Conservation (phyloP, 371 early-diverging fungal genomes). For the Syncephalastrum sp. region DNA sequence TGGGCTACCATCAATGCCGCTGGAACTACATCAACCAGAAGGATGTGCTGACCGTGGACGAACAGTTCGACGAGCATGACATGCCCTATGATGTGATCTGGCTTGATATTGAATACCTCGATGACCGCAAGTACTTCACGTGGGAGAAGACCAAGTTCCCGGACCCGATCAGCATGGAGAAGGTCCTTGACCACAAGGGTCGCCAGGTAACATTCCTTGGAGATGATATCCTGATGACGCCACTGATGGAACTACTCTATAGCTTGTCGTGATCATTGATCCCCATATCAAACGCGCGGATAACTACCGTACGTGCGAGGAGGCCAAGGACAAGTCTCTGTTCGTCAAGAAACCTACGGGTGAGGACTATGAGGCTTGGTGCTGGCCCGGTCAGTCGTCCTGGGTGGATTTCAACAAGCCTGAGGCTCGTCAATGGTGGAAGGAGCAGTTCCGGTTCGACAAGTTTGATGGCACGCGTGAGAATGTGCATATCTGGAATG, state of each 20-base stretch:
- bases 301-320: constrained; percentile 73
- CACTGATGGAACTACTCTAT: background rate
- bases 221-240: background rate
- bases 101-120: constrained; percentile 95
- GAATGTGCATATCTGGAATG: constrained; percentile 86
- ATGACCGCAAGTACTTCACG: constrained; percentile 88
- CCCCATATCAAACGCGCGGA: constrained; percentile 93
- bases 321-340: constrained; percentile 70
- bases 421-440: constrained; percentile 82
- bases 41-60: constrained; percentile 82
- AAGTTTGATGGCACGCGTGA: constrained; percentile 77
- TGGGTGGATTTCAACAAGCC: constrained; percentile 89
- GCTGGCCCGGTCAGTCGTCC: constrained; percentile 90
- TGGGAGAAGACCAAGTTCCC: constrained; percentile 91
- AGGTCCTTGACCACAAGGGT: constrained; percentile 66
- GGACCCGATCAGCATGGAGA: constrained; percentile 85
- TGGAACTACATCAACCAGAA: constrained; percentile 90
- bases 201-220: constrained; percentile 58
- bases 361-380: constrained; percentile 84
- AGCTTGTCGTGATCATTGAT: constrained; percentile 94
- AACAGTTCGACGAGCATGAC: constrained; percentile 77
- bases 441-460: constrained; percentile 63
- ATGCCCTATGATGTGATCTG: constrained; percentile 95
- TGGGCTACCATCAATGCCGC: constrained; percentile 93
- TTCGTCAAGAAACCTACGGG: constrained; percentile 80